These are phyloP conservation scores for Echria macrotheca DNA, from an alignment of 495 filamentous ascomycete genomes.

Conservation along the genomic window DNA sequence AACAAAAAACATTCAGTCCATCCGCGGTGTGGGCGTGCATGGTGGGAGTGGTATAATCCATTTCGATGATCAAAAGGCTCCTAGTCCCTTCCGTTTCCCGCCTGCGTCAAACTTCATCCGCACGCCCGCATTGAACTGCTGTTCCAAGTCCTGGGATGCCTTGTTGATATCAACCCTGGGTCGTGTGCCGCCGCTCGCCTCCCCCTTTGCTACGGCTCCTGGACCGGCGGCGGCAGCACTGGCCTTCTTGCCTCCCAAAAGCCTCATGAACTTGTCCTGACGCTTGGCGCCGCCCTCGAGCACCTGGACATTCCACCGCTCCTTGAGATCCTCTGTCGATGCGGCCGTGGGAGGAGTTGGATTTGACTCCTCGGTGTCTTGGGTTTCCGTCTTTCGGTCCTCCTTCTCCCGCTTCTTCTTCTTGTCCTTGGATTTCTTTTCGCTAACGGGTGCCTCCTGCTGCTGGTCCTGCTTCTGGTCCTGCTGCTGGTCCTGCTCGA, in stretches of 20 bases:
- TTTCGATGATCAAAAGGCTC: constrained; percentile 41
- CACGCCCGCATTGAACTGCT: constrained; percentile 54
- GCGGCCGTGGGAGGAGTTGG: constrained; percentile 6
- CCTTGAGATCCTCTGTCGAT: constrained; percentile 17
- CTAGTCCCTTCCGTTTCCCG: constrained; percentile 48
- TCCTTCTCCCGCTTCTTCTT: constrained; percentile 8
- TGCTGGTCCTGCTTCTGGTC: background rate
- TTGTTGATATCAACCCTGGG: constrained; percentile 30
- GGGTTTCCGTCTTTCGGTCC: background rate
- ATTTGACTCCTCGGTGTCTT: background rate
- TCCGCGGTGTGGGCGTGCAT: too few relatives aligned
- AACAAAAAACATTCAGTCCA: too few relatives aligned
- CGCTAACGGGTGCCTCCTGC: constrained; percentile 1
- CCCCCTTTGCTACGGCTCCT: constrained; percentile 15
- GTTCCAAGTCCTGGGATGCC: constrained; percentile 51
- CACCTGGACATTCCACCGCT: constrained; percentile 48
- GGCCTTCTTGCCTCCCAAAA: constrained; percentile 48
- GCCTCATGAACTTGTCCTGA: constrained; percentile 51
- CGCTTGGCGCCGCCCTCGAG: constrained; percentile 46
- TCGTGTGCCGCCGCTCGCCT: too few relatives aligned
- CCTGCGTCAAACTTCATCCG: constrained; percentile 51
- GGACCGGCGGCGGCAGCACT: constrained; percentile 10
- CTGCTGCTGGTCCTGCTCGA: constrained; percentile 2
- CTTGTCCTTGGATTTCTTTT: constrained; percentile 11
- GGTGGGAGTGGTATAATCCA: too few relatives aligned